Conservation (phyloP, 2,329 filamentous ascomycete species). For the Cordyceps cateniannulata region DNA sequence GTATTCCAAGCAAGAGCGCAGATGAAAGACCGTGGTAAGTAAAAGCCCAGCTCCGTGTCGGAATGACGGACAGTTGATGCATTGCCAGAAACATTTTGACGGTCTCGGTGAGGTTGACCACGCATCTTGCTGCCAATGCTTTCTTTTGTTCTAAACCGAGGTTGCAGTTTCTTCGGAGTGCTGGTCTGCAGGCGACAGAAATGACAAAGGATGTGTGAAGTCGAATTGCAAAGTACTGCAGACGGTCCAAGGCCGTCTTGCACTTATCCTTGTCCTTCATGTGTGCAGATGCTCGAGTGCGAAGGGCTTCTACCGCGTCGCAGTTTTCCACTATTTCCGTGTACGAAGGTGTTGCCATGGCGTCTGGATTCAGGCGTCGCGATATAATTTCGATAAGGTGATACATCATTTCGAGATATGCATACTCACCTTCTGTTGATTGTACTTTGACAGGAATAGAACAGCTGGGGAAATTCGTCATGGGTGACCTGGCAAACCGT, state of each 20-base stretch:
- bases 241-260: conserved; percentile 55
- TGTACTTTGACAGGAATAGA: conserved; percentile 42
- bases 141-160: conserved; percentile 48
- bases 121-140: conserved; percentile 51
- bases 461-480: conserved; percentile 54
- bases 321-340: conserved; percentile 53
- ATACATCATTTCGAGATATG: conserved; percentile 60
- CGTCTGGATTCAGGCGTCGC: conserved; percentile 49
- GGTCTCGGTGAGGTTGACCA: conserved; percentile 56
- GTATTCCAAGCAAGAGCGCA: conserved; percentile 55
- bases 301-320: conserved; percentile 45
- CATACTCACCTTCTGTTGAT: conserved; percentile 40
- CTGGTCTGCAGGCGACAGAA: conserved; percentile 58
- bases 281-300: conserved; percentile 41
- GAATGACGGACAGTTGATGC: conserved; percentile 61
- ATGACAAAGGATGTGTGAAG: conserved; percentile 60
- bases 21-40: conserved; percentile 63
- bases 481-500: conserved; percentile 41
- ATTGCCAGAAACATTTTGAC: conserved; percentile 64
- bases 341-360: conserved; percentile 42
- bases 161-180: conserved; percentile 48
- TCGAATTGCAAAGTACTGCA: conserved; percentile 59
- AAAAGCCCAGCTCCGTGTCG: conserved; percentile 61
- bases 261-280: conserved; percentile 56
- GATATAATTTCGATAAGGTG: conserved; percentile 57